Percentiles rank a stretch among this genome's conserved stretches.
Evolutionary conservation across 495 filamentous ascomycete species (phyloP).

Genomic region (Aspergillus coremiiformis): DNA sequence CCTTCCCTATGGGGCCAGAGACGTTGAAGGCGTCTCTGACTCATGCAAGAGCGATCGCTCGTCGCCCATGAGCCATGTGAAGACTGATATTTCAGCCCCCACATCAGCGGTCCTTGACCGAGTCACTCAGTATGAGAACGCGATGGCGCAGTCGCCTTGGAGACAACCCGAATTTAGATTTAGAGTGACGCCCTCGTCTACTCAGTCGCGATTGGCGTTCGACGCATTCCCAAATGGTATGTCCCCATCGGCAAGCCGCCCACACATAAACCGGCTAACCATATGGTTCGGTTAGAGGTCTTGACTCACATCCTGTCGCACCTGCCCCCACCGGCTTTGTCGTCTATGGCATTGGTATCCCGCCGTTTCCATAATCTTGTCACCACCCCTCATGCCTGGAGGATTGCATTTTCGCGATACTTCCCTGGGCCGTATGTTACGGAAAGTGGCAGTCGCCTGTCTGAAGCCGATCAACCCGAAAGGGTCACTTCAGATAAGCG

Average conservation of each 20-base stretch:
- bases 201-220: slow-evolving; percentile 45
- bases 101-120: slow-evolving; percentile 47
- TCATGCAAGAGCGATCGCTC: slow-evolving; percentile 19
- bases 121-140: slow-evolving; percentile 68
- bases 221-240: slow-evolving; percentile 75
- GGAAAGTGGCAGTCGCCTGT: slow-evolving; percentile 18
- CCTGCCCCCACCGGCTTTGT: slow-evolving; percentile 70
- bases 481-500: slow-evolving; percentile 57
- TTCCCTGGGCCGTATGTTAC: slow-evolving; percentile 65
- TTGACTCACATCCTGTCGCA: slow-evolving; percentile 88
- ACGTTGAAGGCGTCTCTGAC: slow-evolving; percentile 21
- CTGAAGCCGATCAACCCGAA: slow-evolving; percentile 32
- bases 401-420: slow-evolving; percentile 78
- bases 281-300: slow-evolving; percentile 56
- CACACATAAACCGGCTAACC: slow-evolving; percentile 19
- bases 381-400: slow-evolving; percentile 85
- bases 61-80: slow-evolving; percentile 22
- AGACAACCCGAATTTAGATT: slow-evolving; percentile 46
- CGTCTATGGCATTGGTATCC: slow-evolving; percentile 71
- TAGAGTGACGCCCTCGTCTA: slow-evolving; percentile 50
- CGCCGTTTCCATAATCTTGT: slow-evolving; percentile 75
- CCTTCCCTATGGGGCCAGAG: slow-evolving; percentile 21
- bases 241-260: slow-evolving; percentile 15
- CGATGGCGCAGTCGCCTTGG: slow-evolving; percentile 37
- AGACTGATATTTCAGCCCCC: slow-evolving; percentile 5